phyloP scores from a whole-genome alignment of 2,329 filamentous ascomycete genomes.

The Arthroderma uncinatum region DNA sequence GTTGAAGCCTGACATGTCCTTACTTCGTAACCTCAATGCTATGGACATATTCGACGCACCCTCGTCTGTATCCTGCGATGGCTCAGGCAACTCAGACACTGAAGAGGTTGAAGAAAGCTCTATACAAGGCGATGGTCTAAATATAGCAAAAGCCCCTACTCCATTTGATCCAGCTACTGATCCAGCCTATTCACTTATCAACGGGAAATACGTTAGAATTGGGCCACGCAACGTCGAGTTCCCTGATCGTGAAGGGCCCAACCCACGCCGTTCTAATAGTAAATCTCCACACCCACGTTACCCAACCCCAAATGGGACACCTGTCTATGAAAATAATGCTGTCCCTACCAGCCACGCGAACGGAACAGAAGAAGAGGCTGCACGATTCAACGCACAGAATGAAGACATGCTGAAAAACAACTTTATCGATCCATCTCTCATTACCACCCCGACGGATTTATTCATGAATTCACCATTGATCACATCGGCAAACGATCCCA shows the following conservation, averaged over 20 bases:
- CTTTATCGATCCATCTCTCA: not conserved
- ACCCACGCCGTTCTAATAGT: not conserved
- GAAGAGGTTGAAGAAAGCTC: not conserved
- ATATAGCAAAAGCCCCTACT: not conserved
- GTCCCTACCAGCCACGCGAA: not conserved
- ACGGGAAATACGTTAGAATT: not conserved
- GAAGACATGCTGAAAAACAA: not conserved
- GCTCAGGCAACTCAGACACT: not conserved
- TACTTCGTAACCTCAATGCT: not conserved
- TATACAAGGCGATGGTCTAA: no score
- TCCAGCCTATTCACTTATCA: not conserved
- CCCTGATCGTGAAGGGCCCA: not conserved
- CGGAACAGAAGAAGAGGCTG: not conserved
- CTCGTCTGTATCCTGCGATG: not conserved
- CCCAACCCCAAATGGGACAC: not conserved
- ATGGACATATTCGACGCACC: not conserved
- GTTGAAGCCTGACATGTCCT: conserved; percentile 13
- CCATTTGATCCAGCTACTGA: not conserved
- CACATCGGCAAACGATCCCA: not conserved
- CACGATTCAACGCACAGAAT: not conserved
- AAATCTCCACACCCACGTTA: not conserved
- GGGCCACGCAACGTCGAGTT: not conserved
- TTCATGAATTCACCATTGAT: no score
- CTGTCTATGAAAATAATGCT: not conserved
- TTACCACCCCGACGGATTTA: not conserved